These are phyloP conservation scores for Tagetes erecta DNA, from an alignment of 129 eudicot genomes.

Conservation along the genomic window DNA sequence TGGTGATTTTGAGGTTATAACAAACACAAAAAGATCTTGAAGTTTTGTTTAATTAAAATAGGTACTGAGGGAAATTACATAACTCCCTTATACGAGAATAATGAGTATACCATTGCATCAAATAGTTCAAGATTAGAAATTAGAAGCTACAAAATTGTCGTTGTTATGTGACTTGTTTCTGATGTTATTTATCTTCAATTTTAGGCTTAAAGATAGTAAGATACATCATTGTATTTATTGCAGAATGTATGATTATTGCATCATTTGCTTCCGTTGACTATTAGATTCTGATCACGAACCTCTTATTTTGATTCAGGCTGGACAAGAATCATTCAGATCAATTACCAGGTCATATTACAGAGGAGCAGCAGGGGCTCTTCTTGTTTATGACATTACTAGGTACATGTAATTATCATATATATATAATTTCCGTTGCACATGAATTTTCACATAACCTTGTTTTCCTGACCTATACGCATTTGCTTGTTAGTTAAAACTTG, in stretches of 20 bases:
- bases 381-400: constrained; percentile 90
- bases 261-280: not conserved
- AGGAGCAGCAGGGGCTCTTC: constrained; percentile 96
- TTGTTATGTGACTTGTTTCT: not conserved
- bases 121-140: not conserved
- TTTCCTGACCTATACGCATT: not conserved
- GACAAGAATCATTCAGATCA: constrained; percentile 86
- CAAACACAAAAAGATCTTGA: not conserved
- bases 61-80: not conserved
- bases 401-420: constrained; percentile 24
- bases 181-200: constrained; percentile 4
- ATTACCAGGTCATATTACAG: constrained; percentile 88
- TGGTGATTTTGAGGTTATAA: not conserved
- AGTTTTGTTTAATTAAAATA: not conserved
- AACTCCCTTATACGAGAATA: not conserved
- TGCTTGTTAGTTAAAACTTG: not conserved
- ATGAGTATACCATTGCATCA: not conserved
- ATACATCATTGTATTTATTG: constrained; percentile 4
- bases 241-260: constrained; percentile 9
- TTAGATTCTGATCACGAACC: not conserved
- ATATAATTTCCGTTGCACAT: constrained; percentile 12
- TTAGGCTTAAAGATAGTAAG: not conserved
- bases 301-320: constrained; percentile 61
- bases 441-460: constrained; percentile 7
- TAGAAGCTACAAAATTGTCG: not conserved